Base-by-base conservation (phyloP, 208 protist species). In the Crithidia acanthocephali region DNA sequence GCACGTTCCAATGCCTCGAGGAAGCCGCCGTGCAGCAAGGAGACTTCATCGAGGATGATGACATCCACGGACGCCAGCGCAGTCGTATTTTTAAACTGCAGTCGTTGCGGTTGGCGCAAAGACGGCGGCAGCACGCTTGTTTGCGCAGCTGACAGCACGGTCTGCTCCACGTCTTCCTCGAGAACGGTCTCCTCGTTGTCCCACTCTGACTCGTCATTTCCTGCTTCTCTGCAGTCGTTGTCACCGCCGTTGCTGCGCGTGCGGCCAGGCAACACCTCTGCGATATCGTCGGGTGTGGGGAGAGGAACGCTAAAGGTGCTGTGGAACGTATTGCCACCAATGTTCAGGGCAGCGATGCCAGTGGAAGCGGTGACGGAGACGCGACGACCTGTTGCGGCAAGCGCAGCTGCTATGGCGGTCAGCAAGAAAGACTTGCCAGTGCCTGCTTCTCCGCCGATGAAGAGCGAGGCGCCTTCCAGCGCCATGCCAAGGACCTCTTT, bases 11-110 rank as follows among this genome's bases (percentile, higher is more conserved):
- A 71, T 5, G 86, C 45, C 56, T 95, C 88, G 53, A 98, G 86
- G 23, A 97, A 79, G 42, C 80, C 83, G 27, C 78, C 84, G 55
- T 88, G 80, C 64, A 98, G 68, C 92, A 98, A 95, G 15, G 93
- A 97, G 5, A 98, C 77, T 64, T 98, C 95, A 62, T 98, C 95
- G 47, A 98, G 82, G 18, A 98, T 73, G 20, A 98, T 76, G 16
- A 91, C 81, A 8, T 76, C 72, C 30, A 63, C 58, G 0, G 61
- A n/a, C 1, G 50, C 48, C 15, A 78, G 59, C 9, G 37, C 40
- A 28, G 37, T 50, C 11, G 42, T 68, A 33, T 78, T 71, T 7
- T 18, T 72, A 58, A 78, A 78, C 8, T 37, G 62, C 23, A 78
- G 56, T 0, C 58, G 64, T 5, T 35, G 65, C 18, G 30, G 22